Evolutionary conservation across 2,329 filamentous ascomycete genomes (phyloP), one percentile per base, ranked within the genome.

Genomic region (Verticillium klebahnii): DNA sequence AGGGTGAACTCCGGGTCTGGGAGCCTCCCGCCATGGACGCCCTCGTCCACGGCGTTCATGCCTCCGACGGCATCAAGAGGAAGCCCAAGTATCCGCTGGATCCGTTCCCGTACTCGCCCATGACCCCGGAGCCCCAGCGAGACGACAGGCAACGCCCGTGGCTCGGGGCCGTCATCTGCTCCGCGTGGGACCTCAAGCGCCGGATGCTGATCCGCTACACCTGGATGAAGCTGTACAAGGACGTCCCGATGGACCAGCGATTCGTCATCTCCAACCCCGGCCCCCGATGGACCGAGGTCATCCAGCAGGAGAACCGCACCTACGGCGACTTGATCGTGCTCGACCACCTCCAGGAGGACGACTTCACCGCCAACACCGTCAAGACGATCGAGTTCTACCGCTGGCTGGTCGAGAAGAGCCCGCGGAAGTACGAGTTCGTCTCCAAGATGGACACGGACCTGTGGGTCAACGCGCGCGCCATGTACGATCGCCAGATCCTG

Each of bases 241-340:
- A 73, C 45, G 63, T 72, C 1, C 67, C 72, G 8, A 71, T 74
- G 31, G 69, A 69, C 14, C 63, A 64, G 1, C 69, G 70, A 14
- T 74, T 74, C 59, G 71, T 74, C 12, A 66, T 74, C 8, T 66
- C 71, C 0, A 73, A 74, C 55, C 72, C 72, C 1, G 68, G 68
- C 0, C 61, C 66, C 4, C 61, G 52, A 5, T 73, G 70, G 71
- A 66, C 58, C 1, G 64, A 69, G 6, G 60, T 67, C 1, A 64
- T 74, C 19, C 61, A 63, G 2, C 65, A 62, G 34, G 72, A 74
- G 63, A 74, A 74, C 59, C 65, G 65, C 31, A 74, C 72, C 1
- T 72, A 68, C 64, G 72, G 72, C 14, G 72, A 74, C 59, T 67
- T 74, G 39, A 72, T 74, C 62, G 68, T 74, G 1, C 71, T 74